A percentile compares a stretch with the other conserved stretches of the same genome.
Evolutionary conservation across 495 filamentous ascomycete species (phyloP).

Genomic region (Penicillium mononematosum): DNA sequence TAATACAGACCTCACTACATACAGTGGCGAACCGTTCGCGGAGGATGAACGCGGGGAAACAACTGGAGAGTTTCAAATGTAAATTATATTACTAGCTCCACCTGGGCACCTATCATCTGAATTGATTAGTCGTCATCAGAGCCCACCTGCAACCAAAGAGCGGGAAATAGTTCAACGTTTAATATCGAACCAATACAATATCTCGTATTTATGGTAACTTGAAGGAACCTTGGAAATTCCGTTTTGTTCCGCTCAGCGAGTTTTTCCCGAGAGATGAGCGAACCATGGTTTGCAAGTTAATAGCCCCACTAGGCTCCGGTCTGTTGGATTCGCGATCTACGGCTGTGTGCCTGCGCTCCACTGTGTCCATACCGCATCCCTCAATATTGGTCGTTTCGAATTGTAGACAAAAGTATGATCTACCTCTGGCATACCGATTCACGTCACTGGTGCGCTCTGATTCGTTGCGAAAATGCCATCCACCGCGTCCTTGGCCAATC

Average conservation of each 20-base stretch:
- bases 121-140: neutral
- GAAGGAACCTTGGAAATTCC: neutral
- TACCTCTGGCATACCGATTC: neutral
- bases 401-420: neutral
- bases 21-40: slow-evolving; percentile 12
- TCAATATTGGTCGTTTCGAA: neutral
- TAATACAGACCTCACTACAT: neutral
- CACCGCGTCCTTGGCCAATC: neutral
- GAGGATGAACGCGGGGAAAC: slow-evolving; percentile 10
- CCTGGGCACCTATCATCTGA: neutral
- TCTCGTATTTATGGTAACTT: neutral
- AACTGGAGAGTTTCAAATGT: neutral
- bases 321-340: neutral
- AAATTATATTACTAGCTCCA: neutral
- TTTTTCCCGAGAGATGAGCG: slow-evolving; percentile 34
- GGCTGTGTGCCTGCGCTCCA: neutral
- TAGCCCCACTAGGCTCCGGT: slow-evolving; percentile 1
- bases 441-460: neutral
- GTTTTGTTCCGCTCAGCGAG: slow-evolving; percentile 18
- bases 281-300: slow-evolving; percentile 11
- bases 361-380: neutral
- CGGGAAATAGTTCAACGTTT: neutral
- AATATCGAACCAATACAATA: neutral
- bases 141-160: neutral
- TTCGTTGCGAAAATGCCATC: neutral